Percentiles rank a stretch among this genome's conserved stretches.
Evolutionary conservation across 257 asterid species (phyloP).

Genomic region (Striga asiatica): DNA sequence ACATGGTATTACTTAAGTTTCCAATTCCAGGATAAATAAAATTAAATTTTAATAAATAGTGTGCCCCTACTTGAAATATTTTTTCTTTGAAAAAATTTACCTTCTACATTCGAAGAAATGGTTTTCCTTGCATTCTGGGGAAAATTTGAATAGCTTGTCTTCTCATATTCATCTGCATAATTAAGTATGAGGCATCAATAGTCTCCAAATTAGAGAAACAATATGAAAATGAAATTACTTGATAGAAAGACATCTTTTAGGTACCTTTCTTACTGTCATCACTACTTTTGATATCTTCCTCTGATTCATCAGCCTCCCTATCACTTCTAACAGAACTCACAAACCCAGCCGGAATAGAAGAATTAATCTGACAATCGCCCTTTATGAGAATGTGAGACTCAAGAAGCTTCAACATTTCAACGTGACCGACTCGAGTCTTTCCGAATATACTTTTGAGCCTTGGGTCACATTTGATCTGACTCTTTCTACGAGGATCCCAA

Average conservation of each 20-base stretch:
- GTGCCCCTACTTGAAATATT: constrained; percentile 7
- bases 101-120: constrained; percentile 19
- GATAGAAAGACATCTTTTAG: background rate
- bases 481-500: constrained; percentile 38
- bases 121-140: constrained; percentile 16
- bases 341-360: constrained; percentile 58
- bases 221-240: background rate
- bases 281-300: constrained; percentile 30
- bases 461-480: constrained; percentile 42
- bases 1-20: background rate
- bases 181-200: constrained; percentile 6
- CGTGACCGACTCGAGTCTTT: constrained; percentile 48
- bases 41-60: background rate
- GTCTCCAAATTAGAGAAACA: background rate
- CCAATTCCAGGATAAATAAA: background rate
- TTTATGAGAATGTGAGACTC: constrained; percentile 44
- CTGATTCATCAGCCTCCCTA: constrained; percentile 21
- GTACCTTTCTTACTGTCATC: constrained; percentile 37
- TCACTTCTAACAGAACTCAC: constrained; percentile 31
- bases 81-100: constrained; percentile 11
- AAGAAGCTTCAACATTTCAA: constrained; percentile 67
- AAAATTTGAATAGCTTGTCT: constrained; percentile 16
- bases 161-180: constrained; percentile 23
- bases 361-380: constrained; percentile 33
- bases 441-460: constrained; percentile 49